These are phyloP conservation scores for Aphelidium insulamus DNA, from an alignment of 371 early-diverging fungal species.

Conservation along the genomic window DNA sequence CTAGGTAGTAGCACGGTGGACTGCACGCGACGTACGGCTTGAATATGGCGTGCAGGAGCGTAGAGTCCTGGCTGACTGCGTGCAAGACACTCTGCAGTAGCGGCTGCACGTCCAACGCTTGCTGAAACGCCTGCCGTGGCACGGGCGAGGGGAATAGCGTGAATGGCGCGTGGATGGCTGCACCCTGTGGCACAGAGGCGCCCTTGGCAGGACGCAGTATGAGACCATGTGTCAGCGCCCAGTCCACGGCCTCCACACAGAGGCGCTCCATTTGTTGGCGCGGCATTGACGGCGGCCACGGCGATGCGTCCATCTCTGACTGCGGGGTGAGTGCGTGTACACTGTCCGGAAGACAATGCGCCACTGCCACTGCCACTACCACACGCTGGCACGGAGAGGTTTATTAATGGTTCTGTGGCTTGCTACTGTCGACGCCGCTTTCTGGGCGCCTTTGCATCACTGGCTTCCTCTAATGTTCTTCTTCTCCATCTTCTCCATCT, in stretches of 20 bases:
- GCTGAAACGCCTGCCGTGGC: constrained; percentile 44
- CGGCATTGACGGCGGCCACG: too few relatives aligned
- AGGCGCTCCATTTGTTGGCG: too few relatives aligned
- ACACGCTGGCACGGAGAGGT: too few relatives aligned
- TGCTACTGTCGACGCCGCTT: too few relatives aligned
- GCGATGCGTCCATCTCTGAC: too few relatives aligned
- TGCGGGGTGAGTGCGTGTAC: too few relatives aligned
- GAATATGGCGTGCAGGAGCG: constrained; percentile 30
- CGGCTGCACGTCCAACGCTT: constrained; percentile 52
- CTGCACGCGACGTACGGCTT: not conserved
- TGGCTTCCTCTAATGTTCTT: too few relatives aligned
- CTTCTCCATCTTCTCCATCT: too few relatives aligned
- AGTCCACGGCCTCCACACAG: constrained; percentile 72
- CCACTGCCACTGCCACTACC: too few relatives aligned
- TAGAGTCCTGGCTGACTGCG: constrained; percentile 42
- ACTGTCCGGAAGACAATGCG: too few relatives aligned
- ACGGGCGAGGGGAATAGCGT: constrained; percentile 73
- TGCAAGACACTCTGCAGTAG: constrained; percentile 63
- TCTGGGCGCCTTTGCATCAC: too few relatives aligned
- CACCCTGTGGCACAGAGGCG: constrained; percentile 5
- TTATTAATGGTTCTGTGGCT: too few relatives aligned
- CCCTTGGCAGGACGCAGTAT: constrained; percentile 33
- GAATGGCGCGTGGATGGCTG: constrained; percentile 59
- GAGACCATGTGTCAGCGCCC: constrained; percentile 52
- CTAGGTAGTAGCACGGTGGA: not conserved